Evolutionary conservation across 345 rosid species (phyloP).

Genomic region (Turritis glabra): DNA sequence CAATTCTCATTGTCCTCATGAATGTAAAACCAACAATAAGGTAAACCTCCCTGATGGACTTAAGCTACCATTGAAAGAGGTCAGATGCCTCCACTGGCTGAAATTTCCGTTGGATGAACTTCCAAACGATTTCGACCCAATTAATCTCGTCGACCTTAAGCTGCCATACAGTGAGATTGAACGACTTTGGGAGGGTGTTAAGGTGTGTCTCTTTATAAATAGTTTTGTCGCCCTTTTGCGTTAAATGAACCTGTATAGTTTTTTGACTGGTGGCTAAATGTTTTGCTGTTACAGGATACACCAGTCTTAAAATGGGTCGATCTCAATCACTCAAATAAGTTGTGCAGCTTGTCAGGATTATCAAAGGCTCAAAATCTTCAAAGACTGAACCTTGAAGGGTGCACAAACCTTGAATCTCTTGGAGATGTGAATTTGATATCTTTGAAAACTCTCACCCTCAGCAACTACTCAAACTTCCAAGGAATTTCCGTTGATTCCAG

Average conservation of each 20-base stretch:
- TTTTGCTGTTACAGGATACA: neutral
- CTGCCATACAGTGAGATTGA: neutral
- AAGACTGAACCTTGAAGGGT: conserved; percentile 20
- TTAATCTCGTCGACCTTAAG: neutral
- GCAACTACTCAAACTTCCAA: conserved; percentile 19
- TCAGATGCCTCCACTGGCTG: neutral
- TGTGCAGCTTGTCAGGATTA: neutral
- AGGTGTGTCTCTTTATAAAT: neutral
- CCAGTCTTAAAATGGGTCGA: neutral
- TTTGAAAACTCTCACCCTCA: conserved; percentile 23
- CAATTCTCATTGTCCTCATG: neutral
- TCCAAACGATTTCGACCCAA: neutral
- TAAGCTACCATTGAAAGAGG: neutral
- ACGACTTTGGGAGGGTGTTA: neutral
- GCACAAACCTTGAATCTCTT: neutral
- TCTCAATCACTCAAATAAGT: neutral
- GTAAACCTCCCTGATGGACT: neutral
- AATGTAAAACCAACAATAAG: neutral
- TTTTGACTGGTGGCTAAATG: neutral
- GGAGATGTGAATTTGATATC: neutral
- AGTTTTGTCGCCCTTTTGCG: neutral
- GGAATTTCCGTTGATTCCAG: conserved; percentile 17
- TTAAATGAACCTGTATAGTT: neutral
- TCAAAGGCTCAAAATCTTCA: neutral
- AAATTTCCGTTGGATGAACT: neutral